Base-by-base conservation (phyloP, 176 grass and related monocot species). In the Oryza nivara region DNA sequence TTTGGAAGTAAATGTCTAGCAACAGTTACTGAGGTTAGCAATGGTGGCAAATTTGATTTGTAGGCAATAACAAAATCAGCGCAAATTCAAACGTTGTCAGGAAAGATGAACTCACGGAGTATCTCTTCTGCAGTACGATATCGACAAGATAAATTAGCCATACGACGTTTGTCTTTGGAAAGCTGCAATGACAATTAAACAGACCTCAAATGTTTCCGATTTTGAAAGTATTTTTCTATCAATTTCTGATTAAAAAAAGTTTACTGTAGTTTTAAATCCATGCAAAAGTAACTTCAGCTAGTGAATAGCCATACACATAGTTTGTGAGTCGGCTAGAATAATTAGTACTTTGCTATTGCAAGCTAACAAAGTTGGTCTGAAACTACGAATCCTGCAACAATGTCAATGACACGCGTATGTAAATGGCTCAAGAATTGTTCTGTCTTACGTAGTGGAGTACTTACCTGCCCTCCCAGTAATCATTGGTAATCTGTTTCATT, bases 81-180 rank as follows among this genome's bases (percentile, higher is more conserved):
- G 85, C 20, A 23, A 26, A 58, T 6, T 86, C 48, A 65, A 9
- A 87, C 67, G 41, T 22, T 5, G 7, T 73, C 70, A 45, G 70
- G 69, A 66, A 79, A 81, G 16, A 38, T 46, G 14, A 83, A 87
- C 93, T 88, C 81, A 98, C 96, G 63, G 83, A 91, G 9, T 89
- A 73, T 87, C 93, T 93, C 77, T 98, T 95, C 9, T 46, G 48
- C 32, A 98, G 83, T 6, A 98, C 89, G 69, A 93, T 89, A 54
- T 98, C 93, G 2, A 98, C 91, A 16, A 98, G 91, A 83, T 98
- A 98, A n/a, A 95, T 75, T 82, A 98, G 68, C 96, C 96, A 98
- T n/a, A 84, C 87, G 11, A 93, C 91, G 72, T 98, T 98, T 38
- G 93, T 98, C 89, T 93, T 85, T 19, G 91, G 96, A 65, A 92